These are phyloP conservation scores for Exobasidium cylindrosporum DNA, from an alignment of 1,284 basidiomycete genomes.

Conservation along the genomic window DNA sequence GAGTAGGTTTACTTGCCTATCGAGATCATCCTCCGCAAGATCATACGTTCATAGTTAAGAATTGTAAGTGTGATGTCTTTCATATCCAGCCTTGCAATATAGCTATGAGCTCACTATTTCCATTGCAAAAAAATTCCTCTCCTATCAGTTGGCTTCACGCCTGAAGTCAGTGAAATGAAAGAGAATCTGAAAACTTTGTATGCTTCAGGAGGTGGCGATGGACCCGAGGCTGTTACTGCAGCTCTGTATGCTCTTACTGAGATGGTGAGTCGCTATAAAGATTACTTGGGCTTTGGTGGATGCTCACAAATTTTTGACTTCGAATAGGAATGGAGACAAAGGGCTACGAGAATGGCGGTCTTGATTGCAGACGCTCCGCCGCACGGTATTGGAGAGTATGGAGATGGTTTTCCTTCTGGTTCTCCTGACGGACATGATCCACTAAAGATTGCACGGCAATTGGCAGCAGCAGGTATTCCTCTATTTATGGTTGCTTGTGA, in stretches of 20 bases:
- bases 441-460: constrained; percentile 75
- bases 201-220: constrained; percentile 91
- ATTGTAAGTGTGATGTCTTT: constrained; percentile 23
- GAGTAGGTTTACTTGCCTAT: constrained; percentile 65
- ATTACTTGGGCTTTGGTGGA: too few relatives aligned
- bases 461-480: constrained; percentile 73
- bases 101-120: not conserved
- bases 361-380: constrained; percentile 92
- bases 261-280: constrained; percentile 19
- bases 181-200: constrained; percentile 77
- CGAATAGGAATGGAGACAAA: constrained; percentile 76
- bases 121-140: not conserved
- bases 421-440: constrained; percentile 72
- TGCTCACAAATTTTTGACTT: constrained; percentile 54
- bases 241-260: constrained; percentile 71
- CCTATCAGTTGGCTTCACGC: constrained; percentile 79
- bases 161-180: constrained; percentile 82
- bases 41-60: constrained; percentile 71
- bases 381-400: constrained; percentile 68
- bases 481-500: constrained; percentile 79
- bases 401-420: constrained; percentile 67
- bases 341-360: constrained; percentile 81
- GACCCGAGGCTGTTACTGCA: constrained; percentile 95
- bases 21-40: constrained; percentile 52
- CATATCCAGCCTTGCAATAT: not conserved